Evolutionary conservation across 129 eudicot species (phyloP).

Genomic region (Flaveria ramosissima): DNA sequence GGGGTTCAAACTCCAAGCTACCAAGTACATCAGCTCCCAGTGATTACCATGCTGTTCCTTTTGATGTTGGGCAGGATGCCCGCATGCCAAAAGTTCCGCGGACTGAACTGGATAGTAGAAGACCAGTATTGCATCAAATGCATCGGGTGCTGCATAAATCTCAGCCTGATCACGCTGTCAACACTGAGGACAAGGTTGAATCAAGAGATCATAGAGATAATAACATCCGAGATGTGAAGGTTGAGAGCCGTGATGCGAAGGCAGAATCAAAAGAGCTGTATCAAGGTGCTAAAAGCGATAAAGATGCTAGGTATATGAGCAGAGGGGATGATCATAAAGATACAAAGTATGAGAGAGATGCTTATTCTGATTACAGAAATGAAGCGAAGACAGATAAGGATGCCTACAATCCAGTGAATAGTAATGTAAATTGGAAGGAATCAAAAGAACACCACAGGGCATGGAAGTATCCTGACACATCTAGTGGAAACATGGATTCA

Average conservation of each 20-base stretch:
- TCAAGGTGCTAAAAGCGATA: constrained; percentile 61
- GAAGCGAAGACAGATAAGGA: constrained; percentile 77
- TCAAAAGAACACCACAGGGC: constrained; percentile 62
- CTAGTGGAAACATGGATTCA: constrained; percentile 54
- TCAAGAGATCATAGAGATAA: constrained; percentile 56
- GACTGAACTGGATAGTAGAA: constrained; percentile 59
- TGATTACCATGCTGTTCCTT: constrained; percentile 55
- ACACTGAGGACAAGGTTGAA: constrained; percentile 59
- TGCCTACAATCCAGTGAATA: constrained; percentile 41
- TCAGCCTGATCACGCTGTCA: constrained; percentile 56
- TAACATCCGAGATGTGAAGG: constrained; percentile 49
- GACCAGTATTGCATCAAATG: constrained; percentile 54
- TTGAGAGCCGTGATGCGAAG: constrained; percentile 62
- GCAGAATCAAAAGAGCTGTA: constrained; percentile 61
- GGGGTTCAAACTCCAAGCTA: constrained; percentile 41
- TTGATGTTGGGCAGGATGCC: constrained; percentile 54
- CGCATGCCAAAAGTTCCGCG: constrained; percentile 69
- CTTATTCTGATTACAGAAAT: constrained; percentile 55
- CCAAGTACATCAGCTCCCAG: constrained; percentile 41
- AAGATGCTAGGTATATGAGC: constrained; percentile 51
- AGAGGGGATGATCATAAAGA: constrained; percentile 74
- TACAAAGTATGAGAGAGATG: constrained; percentile 51
- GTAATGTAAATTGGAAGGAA: constrained; percentile 63
- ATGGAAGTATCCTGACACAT: constrained; percentile 69
- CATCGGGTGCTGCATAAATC: constrained; percentile 46